These are phyloP conservation scores for Sarocladium oryzae DNA, from an alignment of 2,329 filamentous ascomycete genomes.

Conservation along the genomic window DNA sequence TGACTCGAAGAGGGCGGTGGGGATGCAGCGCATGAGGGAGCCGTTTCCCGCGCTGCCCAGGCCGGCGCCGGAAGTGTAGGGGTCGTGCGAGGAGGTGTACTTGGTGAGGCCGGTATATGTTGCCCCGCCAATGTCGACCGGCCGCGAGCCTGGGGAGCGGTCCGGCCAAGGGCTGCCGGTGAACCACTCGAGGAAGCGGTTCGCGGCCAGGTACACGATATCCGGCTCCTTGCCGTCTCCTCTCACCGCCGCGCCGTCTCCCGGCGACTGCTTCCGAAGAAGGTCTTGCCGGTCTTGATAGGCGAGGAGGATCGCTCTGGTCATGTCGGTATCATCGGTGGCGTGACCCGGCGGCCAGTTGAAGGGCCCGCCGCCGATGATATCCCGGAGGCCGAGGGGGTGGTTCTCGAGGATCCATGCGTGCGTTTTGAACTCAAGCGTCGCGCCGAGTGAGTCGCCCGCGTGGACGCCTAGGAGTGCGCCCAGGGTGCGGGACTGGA, in stretches of 20 bases:
- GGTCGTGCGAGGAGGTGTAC: constrained; percentile 23
- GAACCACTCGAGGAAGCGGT: constrained; percentile 35
- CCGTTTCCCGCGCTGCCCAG: constrained; percentile 35
- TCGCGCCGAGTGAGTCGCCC: constrained; percentile 40
- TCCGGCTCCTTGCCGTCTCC: constrained; percentile 14
- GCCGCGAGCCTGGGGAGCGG: constrained; percentile 23
- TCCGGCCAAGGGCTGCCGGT: constrained; percentile 34
- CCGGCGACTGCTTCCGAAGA: background rate
- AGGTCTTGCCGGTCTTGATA: constrained; percentile 24
- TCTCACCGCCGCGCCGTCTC: background rate
- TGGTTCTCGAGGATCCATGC: constrained; percentile 22
- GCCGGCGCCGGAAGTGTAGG: constrained; percentile 29
- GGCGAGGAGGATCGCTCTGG: constrained; percentile 37
- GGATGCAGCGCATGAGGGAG: constrained; percentile 40
- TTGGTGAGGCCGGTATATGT: constrained; percentile 26
- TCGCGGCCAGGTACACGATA: constrained; percentile 27
- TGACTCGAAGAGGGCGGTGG: constrained; percentile 33
- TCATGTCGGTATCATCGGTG: constrained; percentile 43
- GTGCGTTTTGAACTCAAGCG: constrained; percentile 35
- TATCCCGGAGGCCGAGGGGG: constrained; percentile 32
- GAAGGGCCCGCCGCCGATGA: constrained; percentile 38
- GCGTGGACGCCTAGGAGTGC: constrained; percentile 40
- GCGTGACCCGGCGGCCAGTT: constrained; percentile 35
- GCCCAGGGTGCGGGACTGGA: constrained; percentile 28
- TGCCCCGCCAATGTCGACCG: constrained; percentile 33